Conservation (phyloP, 164 flowering plant species). For the Liquidambar formosana region DNA sequence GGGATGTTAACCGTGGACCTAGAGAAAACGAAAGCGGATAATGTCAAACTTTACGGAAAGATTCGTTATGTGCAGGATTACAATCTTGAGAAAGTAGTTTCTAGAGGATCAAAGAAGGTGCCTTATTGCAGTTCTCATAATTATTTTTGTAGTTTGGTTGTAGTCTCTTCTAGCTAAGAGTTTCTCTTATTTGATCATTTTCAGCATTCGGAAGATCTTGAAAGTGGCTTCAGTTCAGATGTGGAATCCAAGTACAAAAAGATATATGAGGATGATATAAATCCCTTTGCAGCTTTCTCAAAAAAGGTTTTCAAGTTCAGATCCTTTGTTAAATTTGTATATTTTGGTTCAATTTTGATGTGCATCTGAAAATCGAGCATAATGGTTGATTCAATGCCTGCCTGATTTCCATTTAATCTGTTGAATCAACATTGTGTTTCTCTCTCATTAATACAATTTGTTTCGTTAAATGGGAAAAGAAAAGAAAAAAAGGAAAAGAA, state of each 20-base stretch:
- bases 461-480: too few relatives aligned
- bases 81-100: conserved; percentile 83
- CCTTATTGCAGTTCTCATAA: conserved; percentile 2
- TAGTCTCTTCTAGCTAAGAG: background rate
- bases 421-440: too few relatives aligned
- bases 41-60: conserved; percentile 96
- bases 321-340: background rate
- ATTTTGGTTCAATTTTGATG: background rate
- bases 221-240: conserved; percentile 95
- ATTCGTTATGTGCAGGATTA: conserved; percentile 99
- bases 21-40: conserved; percentile 93
- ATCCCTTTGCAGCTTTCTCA: conserved; percentile 99
- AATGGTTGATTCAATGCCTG: background rate
- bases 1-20: conserved; percentile 66
- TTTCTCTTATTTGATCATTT: conserved; percentile 6
- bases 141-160: background rate
- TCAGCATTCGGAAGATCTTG: conserved; percentile 86
- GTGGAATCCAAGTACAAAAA: conserved; percentile 98
- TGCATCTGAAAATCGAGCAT: background rate
- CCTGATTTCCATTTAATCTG: background rate
- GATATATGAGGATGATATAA: conserved; percentile 96
- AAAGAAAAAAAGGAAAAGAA: too few relatives aligned
- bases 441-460: too few relatives aligned
- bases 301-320: conserved; percentile 60
- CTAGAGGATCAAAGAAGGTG: conserved; percentile 97